phyloP scores from a whole-genome alignment of 2,329 filamentous ascomycete genomes.

The Diaporthe aspalathi region DNA sequence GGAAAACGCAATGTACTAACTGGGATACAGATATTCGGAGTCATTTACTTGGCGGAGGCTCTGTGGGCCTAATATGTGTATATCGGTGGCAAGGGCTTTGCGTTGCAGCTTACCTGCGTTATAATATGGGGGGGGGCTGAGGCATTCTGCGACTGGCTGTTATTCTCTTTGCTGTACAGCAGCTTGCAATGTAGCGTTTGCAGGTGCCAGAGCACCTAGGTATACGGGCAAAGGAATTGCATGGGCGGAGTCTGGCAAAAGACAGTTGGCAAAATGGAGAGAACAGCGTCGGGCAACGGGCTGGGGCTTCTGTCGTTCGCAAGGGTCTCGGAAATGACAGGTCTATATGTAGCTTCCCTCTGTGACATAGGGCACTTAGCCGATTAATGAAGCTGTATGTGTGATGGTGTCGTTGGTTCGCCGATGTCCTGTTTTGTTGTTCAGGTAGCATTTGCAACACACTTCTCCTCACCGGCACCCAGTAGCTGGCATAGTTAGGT shows the following conservation, averaged over 20 bases:
- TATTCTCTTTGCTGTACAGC: conserved; percentile 11
- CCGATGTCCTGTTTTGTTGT: not conserved
- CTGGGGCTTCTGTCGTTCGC: not conserved
- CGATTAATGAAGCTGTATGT: conserved; percentile 10
- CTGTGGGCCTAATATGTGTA: conserved; percentile 61
- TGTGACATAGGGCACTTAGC: conserved; percentile 3
- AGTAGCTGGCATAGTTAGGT: too few relatives aligned
- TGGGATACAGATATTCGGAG: conserved; percentile 70
- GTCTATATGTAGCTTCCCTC: conserved; percentile 6
- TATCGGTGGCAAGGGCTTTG: not conserved
- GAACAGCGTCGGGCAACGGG: conserved; percentile 1
- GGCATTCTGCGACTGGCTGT: not conserved
- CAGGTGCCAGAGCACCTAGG: conserved; percentile 4
- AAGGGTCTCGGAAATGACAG: not conserved
- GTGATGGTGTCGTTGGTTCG: not conserved
- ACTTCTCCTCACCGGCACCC: not conserved
- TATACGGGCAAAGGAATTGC: conserved; percentile 17
- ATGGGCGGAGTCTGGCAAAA: conserved; percentile 33
- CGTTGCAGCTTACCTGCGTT: conserved; percentile 18
- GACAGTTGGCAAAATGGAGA: not conserved
- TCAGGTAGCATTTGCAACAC: too few relatives aligned
- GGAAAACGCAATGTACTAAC: conserved; percentile 23
- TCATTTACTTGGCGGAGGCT: conserved; percentile 91
- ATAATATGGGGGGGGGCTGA: not conserved
- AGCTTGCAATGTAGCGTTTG: conserved; percentile 16